Evolutionary conservation across 1,139 yeast genomes (phyloP).

Genomic region (Insectozyma bohioensis): DNA sequence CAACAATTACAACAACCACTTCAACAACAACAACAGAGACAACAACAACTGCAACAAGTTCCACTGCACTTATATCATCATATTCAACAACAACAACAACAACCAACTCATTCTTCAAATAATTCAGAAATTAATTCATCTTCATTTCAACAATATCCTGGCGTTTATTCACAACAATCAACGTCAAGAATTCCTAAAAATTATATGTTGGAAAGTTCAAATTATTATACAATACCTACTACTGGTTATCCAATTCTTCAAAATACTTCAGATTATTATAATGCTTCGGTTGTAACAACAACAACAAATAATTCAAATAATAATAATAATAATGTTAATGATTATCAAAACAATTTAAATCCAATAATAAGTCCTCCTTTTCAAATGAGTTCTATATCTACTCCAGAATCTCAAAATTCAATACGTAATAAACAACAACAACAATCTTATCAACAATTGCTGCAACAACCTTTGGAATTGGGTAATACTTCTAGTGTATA

Average conservation of each 20-base stretch:
- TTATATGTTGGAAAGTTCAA: slow-evolving; percentile 14
- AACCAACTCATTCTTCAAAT: slow-evolving; percentile 1
- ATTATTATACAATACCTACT: slow-evolving; percentile 14
- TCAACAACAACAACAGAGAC: slow-evolving; percentile 4
- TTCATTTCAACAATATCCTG: slow-evolving; percentile 8
- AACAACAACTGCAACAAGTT: slow-evolving; percentile 5
- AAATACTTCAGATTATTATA: slow-evolving; percentile 13
- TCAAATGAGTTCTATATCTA: slow-evolving; percentile 10
- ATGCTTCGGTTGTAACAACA: too few species aligned
- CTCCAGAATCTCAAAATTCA: slow-evolving; percentile 11
- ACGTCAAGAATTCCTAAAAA: slow-evolving; percentile 12
- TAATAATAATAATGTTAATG: slow-evolving; percentile 3
- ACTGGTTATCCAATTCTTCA: slow-evolving; percentile 13
- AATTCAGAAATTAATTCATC: slow-evolving; percentile 4
- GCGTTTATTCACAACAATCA: slow-evolving; percentile 5
- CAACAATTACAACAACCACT: slow-evolving; percentile 9
- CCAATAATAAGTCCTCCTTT: slow-evolving; percentile 12
- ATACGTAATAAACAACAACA: slow-evolving; percentile 8
- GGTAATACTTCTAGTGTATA: too few species aligned
- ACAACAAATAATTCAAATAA: not conserved
- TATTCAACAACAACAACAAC: slow-evolving; percentile 4
- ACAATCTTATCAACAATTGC: slow-evolving; percentile 9
- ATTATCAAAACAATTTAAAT: slow-evolving; percentile 8
- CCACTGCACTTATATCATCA: slow-evolving; percentile 4
- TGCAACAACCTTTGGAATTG: slow-evolving; percentile 6